A percentile compares a stretch with the other conserved stretches of the same genome.
These are phyloP conservation scores for Pythium oligandrum DNA, from an alignment of 352 stramenopile species.

Conservation along the genomic window DNA sequence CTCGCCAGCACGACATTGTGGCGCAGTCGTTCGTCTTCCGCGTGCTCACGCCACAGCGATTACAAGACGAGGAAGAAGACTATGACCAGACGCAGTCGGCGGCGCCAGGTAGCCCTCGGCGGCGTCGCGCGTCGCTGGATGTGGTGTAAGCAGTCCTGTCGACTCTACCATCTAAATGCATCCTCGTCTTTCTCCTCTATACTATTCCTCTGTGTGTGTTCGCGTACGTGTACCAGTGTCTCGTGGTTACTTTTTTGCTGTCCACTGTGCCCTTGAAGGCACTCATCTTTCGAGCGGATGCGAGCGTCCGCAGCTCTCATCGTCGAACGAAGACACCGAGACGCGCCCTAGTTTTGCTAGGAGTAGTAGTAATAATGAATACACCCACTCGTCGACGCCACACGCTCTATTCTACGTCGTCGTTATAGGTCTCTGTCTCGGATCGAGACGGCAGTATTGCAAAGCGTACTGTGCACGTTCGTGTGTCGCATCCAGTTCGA, in stretches of 20 bases:
- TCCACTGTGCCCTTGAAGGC: no score
- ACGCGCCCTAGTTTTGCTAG: no score
- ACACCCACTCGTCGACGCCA: no score
- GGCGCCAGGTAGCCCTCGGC: constrained; percentile 3
- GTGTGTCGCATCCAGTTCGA: constrained; percentile 16
- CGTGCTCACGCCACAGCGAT: constrained; percentile 71
- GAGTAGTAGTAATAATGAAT: no score
- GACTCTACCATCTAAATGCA: neutral
- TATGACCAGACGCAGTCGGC: neutral
- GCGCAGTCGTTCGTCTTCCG: constrained; percentile 87
- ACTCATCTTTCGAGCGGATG: no score
- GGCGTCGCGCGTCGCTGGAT: constrained; percentile 14
- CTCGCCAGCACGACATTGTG: constrained; percentile 83
- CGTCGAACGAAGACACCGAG: no score
- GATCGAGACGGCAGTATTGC: constrained; percentile 5
- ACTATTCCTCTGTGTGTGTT: constrained; percentile 3
- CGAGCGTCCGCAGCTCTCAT: no score
- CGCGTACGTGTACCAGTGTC: no score
- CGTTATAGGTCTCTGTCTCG: no score
- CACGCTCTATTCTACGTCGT: no score
- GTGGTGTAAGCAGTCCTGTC: constrained; percentile 3
- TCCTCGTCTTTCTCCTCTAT: neutral
- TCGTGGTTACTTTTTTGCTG: no score
- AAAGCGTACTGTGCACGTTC: constrained; percentile 5
- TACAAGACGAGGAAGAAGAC: constrained; percentile 54